phyloP scores from a whole-genome alignment of 2,329 filamentous ascomycete species.

The Verticillium albo-atrum region DNA sequence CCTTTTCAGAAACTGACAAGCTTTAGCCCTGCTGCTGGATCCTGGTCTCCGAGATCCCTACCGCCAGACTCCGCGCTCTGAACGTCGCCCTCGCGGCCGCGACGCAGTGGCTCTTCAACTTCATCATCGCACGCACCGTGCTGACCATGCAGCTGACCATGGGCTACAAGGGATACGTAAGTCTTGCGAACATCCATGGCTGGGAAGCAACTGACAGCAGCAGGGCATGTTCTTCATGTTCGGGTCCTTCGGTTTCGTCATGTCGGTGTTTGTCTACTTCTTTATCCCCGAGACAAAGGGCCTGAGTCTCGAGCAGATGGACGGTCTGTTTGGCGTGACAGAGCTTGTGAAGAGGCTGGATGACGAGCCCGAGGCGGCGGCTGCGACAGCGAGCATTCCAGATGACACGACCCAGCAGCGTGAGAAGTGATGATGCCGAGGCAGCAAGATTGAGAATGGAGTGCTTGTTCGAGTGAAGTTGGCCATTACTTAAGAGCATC shows the following conservation, averaged over 20 bases:
- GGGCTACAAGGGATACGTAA: conserved; percentile 34
- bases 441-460: too few relatives aligned
- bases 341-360: conserved; percentile 31
- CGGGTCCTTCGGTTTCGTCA: conserved; percentile 58
- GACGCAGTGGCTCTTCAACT: conserved; percentile 72
- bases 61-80: conserved; percentile 58
- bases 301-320: conserved; percentile 57
- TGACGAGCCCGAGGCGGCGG: conserved; percentile 21
- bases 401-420: conserved; percentile 23
- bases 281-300: conserved; percentile 70
- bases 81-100: conserved; percentile 66
- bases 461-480: too few relatives aligned
- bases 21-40: conserved; percentile 63
- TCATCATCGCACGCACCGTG: conserved; percentile 63
- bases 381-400: conserved; percentile 33
- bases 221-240: conserved; percentile 66
- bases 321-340: conserved; percentile 60
- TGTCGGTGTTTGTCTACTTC: conserved; percentile 64
- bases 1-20: not conserved
- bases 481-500: too few relatives aligned
- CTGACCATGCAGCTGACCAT: conserved; percentile 61
- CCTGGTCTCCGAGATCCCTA: conserved; percentile 66
- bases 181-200: conserved; percentile 11
- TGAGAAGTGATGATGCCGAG: not conserved
- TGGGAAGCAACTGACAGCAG: not conserved